Base-by-base conservation (phyloP, 768 basidiomycete species). In the Macrolepiota fuliginosa region DNA sequence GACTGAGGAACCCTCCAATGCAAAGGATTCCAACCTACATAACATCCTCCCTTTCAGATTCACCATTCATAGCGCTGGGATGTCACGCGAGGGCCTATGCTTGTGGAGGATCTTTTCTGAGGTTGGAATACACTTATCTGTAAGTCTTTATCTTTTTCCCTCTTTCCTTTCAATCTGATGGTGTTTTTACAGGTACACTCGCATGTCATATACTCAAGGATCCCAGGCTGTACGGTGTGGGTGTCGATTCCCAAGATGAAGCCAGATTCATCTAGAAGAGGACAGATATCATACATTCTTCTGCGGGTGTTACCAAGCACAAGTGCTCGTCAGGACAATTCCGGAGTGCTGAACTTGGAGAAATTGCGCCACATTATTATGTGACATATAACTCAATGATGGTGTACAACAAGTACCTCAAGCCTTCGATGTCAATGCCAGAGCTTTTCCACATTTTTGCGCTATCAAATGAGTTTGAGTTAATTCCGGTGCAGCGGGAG, bases 381-480 rank as follows among this genome's bases (percentile, higher is more conserved):
- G 91, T 99, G 64, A 91, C 94, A 0, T 90, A 98, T 73, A 88
- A 87, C 67, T 96, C 94, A 58, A 99, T 99, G 97, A 86, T 92
- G 69, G 90, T 89, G 0, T 99, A 98, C 74, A 97, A 97, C 73
- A 92, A 96, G 70, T 94, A 98, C 71, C 75, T 98, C 62, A 84
- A 90, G 50, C 85, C 92, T 2, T 89, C 88, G 3, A 94, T 98
- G 91, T 85, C 88, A 35, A 86, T 81, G 52, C 75, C 98, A 68
- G 97, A 99, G 73, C 76, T 99, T 6, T 97, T 97, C 84, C 81
- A 95, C 36, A 94, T 98, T 1, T 99, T 98, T 68, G 95, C 96
- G 0, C 80, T 98, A 3, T 94, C 91, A 3, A 94, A 97, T 66
- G 96, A 98, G 76, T 98, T 98, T 79, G 96, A 92, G 76, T 76